Evolutionary conservation across 176 grass and related monocot genomes (phyloP).

Genomic region (Aegilops bicornis): DNA sequence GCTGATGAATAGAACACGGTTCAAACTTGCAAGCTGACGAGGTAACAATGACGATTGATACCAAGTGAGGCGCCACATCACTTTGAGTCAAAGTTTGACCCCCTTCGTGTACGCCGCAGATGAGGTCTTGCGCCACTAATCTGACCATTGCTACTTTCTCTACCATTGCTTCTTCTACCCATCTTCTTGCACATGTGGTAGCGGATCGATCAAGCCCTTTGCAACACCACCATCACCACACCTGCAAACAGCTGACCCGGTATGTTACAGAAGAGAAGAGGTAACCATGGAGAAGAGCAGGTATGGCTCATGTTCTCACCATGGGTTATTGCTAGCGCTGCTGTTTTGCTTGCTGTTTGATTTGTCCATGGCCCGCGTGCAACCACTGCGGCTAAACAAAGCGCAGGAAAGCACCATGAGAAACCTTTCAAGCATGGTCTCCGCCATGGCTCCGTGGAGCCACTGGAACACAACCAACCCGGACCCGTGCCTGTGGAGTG

Average conservation of each 20-base stretch:
- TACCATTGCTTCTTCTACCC: not conserved
- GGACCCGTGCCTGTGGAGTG: slow-evolving; percentile 3
- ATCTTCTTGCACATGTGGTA: not conserved
- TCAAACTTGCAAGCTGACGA: too few species aligned
- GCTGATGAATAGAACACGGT: too few species aligned
- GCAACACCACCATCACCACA: not conserved
- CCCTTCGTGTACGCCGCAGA: not conserved
- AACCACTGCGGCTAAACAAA: not conserved
- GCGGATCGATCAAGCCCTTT: not conserved
- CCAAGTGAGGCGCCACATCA: not conserved
- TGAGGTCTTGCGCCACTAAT: not conserved
- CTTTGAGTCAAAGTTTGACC: not conserved
- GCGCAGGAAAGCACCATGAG: not conserved
- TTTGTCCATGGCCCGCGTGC: not conserved
- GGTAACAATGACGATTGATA: not conserved
- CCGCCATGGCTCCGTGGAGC: not conserved
- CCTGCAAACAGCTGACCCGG: not conserved
- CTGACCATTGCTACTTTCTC: not conserved
- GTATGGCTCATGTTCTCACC: not conserved
- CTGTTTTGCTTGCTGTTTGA: not conserved
- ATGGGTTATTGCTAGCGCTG: not conserved
- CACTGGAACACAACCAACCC: not conserved
- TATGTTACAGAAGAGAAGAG: not conserved
- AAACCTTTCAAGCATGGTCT: not conserved
- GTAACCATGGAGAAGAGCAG: not conserved